Evolutionary conservation across 179 eudicot genomes (phyloP).

Genomic region (Patellifolia procumbens): DNA sequence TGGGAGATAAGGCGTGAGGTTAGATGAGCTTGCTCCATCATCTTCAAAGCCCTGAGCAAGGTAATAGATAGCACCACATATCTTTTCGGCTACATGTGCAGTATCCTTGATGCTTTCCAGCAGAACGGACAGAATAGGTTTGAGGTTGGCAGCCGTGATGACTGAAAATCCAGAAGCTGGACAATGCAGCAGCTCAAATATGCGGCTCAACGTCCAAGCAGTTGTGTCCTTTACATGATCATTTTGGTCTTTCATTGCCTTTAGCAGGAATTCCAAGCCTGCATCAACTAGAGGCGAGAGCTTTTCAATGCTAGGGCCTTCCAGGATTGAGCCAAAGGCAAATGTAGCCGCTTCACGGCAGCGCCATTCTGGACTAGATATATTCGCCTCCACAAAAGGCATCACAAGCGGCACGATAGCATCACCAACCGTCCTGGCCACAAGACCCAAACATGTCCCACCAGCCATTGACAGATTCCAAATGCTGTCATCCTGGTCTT

Average conservation of each 20-base stretch:
- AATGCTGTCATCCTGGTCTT: conserved; percentile 78
- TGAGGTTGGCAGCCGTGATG: conserved; percentile 58
- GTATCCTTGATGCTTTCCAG: conserved; percentile 74
- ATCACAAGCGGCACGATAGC: conserved; percentile 78
- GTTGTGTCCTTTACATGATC: conserved; percentile 93
- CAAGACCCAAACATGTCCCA: conserved; percentile 89
- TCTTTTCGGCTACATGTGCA: conserved; percentile 83
- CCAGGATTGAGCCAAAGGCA: conserved; percentile 94
- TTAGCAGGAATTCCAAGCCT: conserved; percentile 75
- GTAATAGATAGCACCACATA: conserved; percentile 84
- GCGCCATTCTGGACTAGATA: conserved; percentile 80
- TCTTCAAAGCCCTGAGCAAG: conserved; percentile 91
- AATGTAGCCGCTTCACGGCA: conserved; percentile 86
- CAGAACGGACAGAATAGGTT: conserved; percentile 55
- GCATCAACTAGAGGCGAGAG: conserved; percentile 72
- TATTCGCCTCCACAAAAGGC: conserved; percentile 85
- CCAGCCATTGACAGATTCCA: conserved; percentile 99
- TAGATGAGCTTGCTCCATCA: conserved; percentile 50
- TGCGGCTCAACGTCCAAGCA: conserved; percentile 91
- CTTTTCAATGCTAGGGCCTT: conserved; percentile 77
- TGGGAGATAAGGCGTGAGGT: conserved; percentile 65
- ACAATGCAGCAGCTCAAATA: conserved; percentile 77
- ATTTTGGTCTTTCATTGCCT: conserved; percentile 77
- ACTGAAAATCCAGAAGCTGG: conserved; percentile 69
- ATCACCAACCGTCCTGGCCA: conserved; percentile 92